Evolutionary conservation across 441 rosid species (phyloP).

Genomic region (Theobroma grandiflorum): DNA sequence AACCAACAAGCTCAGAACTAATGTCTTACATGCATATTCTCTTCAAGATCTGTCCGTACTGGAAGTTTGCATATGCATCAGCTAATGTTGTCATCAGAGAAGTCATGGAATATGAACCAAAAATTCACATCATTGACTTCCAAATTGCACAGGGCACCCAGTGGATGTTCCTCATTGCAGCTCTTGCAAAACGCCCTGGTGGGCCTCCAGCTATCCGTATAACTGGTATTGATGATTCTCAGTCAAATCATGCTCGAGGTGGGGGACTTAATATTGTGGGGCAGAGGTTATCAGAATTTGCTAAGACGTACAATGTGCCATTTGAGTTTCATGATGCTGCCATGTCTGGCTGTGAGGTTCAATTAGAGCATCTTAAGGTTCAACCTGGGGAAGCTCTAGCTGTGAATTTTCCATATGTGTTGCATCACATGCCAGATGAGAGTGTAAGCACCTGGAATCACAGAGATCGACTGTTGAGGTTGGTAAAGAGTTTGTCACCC

Average conservation of each 20-base stretch:
- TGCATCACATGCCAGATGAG: slow-evolving; percentile 83
- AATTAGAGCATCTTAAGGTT: slow-evolving; percentile 49
- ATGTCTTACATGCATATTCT: slow-evolving; percentile 71
- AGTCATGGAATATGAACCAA: slow-evolving; percentile 56
- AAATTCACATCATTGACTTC: slow-evolving; percentile 73
- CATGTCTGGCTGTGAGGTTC: slow-evolving; percentile 57
- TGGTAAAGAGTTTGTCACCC: slow-evolving; percentile 66
- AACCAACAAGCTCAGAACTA: slow-evolving; percentile 64
- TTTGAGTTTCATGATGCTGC: slow-evolving; percentile 67
- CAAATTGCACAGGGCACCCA: slow-evolving; percentile 82
- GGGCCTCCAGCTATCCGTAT: slow-evolving; percentile 61
- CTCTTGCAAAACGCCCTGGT: slow-evolving; percentile 54
- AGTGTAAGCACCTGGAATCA: slow-evolving; percentile 68
- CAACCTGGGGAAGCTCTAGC: slow-evolving; percentile 62
- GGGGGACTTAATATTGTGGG: slow-evolving; percentile 70
- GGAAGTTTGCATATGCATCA: slow-evolving; percentile 69
- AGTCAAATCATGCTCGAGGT: slow-evolving; percentile 70
- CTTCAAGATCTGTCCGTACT: slow-evolving; percentile 64
- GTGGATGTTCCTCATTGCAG: slow-evolving; percentile 54
- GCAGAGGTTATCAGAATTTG: slow-evolving; percentile 43
- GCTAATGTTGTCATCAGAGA: slow-evolving; percentile 58
- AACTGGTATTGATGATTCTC: slow-evolving; percentile 74
- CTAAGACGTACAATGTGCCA: slow-evolving; percentile 47
- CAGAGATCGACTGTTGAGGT: slow-evolving; percentile 62
- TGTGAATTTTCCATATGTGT: slow-evolving; percentile 67